Base-by-base conservation (phyloP, 805 yeast species). In the Danielozyma ontarioensis region DNA sequence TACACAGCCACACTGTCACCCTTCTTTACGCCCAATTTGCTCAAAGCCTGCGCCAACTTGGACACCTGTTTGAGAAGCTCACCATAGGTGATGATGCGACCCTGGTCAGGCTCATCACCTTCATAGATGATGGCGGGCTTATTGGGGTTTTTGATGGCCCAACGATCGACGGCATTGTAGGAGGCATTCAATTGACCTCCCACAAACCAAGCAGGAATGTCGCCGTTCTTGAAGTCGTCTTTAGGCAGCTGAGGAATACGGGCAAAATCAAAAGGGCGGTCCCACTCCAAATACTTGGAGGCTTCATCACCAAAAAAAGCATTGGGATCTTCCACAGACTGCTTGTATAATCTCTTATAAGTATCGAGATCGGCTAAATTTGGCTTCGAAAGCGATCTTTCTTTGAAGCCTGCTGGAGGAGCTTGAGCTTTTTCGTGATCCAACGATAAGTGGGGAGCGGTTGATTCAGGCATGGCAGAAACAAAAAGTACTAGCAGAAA, bases 1-100 rank as follows among this genome's bases (percentile, higher is more conserved):
- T 90, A 90, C 38, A 90, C 84, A 31, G 97, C 97, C 37, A 90
- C 97, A 17, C 95, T 84, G 56, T 90, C 98, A 55, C 98, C 98
- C 62, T 86, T 85, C 48, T 72, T 68, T 47, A 90, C 90, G 36
- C 98, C 98, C 76, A 88, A 79, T 37, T 80, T 72, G 43, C 74
- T 68, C 57, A 93, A 74, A 27, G 86, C 82, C 48, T 83, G 89
- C 10, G 97, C 96, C 48, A 88, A 79, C 54, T 83, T 80, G 45
- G 83, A 80, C 28, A 90, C 96, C 46, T 86, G 80, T 52, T 79
- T 76, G 53, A 90, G 73, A 48, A 90, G 74, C 65, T 90, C 93
- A 39, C 86, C 88, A 60, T 82, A 90, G 25, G 97, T 83, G 54
- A 90, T 73, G 41, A 64, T 71, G 56, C 77, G 71, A 39, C 83